These are phyloP conservation scores for Corynascus novoguineensis DNA, from an alignment of 495 filamentous ascomycete species.

Conservation along the genomic window DNA sequence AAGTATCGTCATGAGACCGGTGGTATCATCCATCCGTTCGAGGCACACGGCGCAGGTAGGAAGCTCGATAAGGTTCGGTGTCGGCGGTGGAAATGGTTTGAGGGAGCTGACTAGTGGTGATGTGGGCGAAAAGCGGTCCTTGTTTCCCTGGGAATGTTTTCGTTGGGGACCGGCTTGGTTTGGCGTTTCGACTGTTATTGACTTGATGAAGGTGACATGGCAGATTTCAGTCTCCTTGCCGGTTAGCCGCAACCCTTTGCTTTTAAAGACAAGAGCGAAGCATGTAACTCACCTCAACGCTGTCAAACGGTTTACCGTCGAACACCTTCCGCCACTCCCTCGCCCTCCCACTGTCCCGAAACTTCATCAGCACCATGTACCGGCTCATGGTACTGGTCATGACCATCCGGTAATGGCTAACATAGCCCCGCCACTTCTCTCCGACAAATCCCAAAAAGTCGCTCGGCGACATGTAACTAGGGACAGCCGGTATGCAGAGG, in stretches of 20 bases:
- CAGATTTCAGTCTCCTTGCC: conserved; percentile 78
- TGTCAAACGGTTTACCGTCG: conserved; percentile 93
- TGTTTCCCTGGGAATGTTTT: conserved; percentile 57
- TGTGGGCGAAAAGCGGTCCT: conserved; percentile 59
- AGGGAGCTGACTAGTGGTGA: conserved; percentile 48
- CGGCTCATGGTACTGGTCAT: conserved; percentile 80
- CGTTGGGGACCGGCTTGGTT: conserved; percentile 40
- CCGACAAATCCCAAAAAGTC: conserved; percentile 93
- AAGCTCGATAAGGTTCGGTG: conserved; percentile 80
- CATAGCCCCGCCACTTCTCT: conserved; percentile 77
- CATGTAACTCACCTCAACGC: conserved; percentile 67
- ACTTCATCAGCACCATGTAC: conserved; percentile 98
- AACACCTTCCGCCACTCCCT: conserved; percentile 76
- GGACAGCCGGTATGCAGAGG: conserved; percentile 89
- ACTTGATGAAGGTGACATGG: conserved; percentile 92
- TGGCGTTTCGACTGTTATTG: conserved; percentile 60
- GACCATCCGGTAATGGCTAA: conserved; percentile 95
- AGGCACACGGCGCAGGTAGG: conserved; percentile 96
- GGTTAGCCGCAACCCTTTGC: background rate
- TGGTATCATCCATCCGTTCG: conserved; percentile 97
- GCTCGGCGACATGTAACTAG: conserved; percentile 81
- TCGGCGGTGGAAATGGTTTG: conserved; percentile 87
- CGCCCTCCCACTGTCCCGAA: conserved; percentile 67
- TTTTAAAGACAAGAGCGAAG: background rate
- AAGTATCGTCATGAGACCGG: conserved; percentile 86